Evolutionary conservation across 2,329 filamentous ascomycete genomes (phyloP), one percentile per base, ranked within the genome.

Genomic region (Aspergillus ibericus): DNA sequence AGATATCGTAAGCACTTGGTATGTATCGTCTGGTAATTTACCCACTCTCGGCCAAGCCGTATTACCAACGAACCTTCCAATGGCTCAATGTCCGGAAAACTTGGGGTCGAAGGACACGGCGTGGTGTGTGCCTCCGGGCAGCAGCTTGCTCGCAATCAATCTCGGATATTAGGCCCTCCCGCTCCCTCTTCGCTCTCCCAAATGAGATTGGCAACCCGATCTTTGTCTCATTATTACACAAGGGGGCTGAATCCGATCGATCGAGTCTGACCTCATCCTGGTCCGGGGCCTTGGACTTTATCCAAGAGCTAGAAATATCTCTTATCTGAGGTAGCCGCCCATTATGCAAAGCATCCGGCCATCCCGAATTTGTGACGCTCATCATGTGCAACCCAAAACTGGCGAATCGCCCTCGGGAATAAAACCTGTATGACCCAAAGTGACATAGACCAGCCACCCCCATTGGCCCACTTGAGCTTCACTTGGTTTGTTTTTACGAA

Each of bases 311-410:
- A 36, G 36, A 32, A 51, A 25, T 35, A 2, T 32, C 49, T 34
- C 46, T 58, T 48, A 48, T 48, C 44, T 32, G 10, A 48, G 44
- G n/a, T 48, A 48, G 27, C 44, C 25, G 27, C 44, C 44, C 25
- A 32, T 44, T 40, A 42, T 55, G 57, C 38, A 53, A 35, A 51
- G 29, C 59, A 53, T 61, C 66, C 65, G 65, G 61, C 50, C 61
- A 59, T 67, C 62, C 67, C 66, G 67, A 66, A 50, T 60, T 55
- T 60, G 60, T 58, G 59, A 60, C 38, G 50, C 55, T 47, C 56
- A 58, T 68, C 66, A 68, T 62, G 66, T 66, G 66, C 62, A 58
- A 61, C 62, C 52, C 47, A 53, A 50, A 58, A 35, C 55, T 56
- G 59, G 59, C 60, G 55, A 68, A 57, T 53, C 40, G 59, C 50